These are phyloP conservation scores for Aegilops speltoides DNA, from an alignment of 176 grass and related monocot genomes.

Conservation along the genomic window DNA sequence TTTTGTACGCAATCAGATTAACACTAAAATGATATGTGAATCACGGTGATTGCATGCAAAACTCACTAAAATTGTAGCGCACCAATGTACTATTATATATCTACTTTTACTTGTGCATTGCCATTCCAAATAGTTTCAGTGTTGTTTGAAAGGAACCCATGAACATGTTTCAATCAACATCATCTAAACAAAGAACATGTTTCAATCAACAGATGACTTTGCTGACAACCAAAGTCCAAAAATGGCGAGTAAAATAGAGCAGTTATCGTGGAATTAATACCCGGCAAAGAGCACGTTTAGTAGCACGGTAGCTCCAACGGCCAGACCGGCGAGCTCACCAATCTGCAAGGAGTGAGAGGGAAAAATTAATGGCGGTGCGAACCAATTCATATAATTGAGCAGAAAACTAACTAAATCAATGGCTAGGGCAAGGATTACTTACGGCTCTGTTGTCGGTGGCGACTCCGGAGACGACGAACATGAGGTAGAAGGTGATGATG, in stretches of 20 bases:
- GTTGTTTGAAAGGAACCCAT: background rate
- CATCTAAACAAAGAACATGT: background rate
- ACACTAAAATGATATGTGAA: no score
- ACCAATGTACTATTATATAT: no score
- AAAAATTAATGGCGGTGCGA: background rate
- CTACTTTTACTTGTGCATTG: no score
- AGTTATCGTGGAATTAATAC: constrained; percentile 22
- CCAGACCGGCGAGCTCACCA: constrained; percentile 78
- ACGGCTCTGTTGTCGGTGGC: constrained; percentile 95
- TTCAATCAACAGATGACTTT: background rate
- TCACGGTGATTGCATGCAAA: no score
- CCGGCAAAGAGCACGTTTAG: constrained; percentile 64
- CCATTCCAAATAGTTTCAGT: no score
- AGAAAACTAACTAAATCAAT: background rate
- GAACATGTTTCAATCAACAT: background rate
- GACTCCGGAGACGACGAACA: constrained; percentile 94
- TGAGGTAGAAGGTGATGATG: constrained; percentile 94
- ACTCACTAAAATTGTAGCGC: no score
- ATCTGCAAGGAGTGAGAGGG: constrained; percentile 37
- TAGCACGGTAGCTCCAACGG: constrained; percentile 73
- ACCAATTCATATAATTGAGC: no score
- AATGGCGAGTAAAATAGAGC: background rate
- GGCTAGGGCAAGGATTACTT: background rate
- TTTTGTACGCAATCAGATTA: no score
- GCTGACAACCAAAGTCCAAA: background rate